A percentile compares a stretch with the other conserved stretches of the same genome.
phyloP scores from a whole-genome alignment of 345 rosid genomes.

The Linum tenue region DNA sequence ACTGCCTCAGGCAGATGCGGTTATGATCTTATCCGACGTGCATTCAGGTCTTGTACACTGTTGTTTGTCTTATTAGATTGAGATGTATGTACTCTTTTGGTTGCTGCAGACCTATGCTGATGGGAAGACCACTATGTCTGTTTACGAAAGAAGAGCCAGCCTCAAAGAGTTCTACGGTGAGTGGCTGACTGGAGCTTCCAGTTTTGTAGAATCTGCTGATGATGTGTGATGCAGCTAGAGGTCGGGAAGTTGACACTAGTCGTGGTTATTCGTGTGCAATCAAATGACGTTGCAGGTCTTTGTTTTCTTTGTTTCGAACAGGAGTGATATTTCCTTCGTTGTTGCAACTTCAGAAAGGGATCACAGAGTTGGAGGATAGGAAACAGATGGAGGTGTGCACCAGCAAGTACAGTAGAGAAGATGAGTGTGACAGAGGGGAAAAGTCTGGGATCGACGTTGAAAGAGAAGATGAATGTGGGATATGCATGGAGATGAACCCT shows the following conservation, averaged over 20 bases:
- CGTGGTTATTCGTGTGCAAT: too few relatives aligned
- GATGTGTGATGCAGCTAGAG: too few relatives aligned
- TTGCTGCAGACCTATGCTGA: constrained; percentile 57
- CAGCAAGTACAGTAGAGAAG: constrained; percentile 40
- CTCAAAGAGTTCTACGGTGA: constrained; percentile 76
- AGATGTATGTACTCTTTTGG: too few relatives aligned
- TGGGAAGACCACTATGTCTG: constrained; percentile 49
- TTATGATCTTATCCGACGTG: too few relatives aligned
- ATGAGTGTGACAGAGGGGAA: constrained; percentile 33
- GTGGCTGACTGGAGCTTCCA: constrained; percentile 6
- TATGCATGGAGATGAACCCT: constrained; percentile 57
- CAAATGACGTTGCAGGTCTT: neutral
- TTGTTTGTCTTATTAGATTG: too few relatives aligned
- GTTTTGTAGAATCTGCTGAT: neutral
- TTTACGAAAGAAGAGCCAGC: constrained; percentile 66
- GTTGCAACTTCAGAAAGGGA: constrained; percentile 60
- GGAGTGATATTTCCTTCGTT: constrained; percentile 75
- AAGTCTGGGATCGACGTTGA: constrained; percentile 44
- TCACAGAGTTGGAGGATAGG: constrained; percentile 58
- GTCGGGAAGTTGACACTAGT: too few relatives aligned
- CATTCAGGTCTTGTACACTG: too few relatives aligned
- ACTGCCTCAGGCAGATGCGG: too few relatives aligned
- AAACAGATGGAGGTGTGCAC: constrained; percentile 52
- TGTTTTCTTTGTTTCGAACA: constrained; percentile 10
- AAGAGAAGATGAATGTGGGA: constrained; percentile 72